A percentile compares a stretch with the other conserved stretches of the same genome.
These are phyloP conservation scores for Allium sativum DNA, from an alignment of 106 monocot genomes.

Conservation along the genomic window DNA sequence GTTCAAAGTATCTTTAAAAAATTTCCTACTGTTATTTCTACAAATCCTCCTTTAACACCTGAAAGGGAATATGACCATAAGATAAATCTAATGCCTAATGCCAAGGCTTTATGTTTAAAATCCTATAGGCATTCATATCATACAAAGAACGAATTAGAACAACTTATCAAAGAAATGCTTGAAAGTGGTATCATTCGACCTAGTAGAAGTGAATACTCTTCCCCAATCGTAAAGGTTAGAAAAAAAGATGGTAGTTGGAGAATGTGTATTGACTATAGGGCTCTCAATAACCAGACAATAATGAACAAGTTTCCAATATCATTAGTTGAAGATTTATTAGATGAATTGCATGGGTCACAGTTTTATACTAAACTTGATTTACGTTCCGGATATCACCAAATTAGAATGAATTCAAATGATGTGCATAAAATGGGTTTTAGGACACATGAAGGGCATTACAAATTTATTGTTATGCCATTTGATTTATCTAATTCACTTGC, in stretches of 20 bases:
- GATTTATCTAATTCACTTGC: constrained; percentile 1
- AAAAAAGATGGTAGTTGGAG: constrained; percentile 1
- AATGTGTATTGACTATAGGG: constrained; percentile 1
- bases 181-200: too few relatives aligned
- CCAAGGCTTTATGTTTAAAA: too few relatives aligned
- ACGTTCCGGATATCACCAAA: constrained; percentile 2
- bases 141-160: too few relatives aligned
- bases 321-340: background rate
- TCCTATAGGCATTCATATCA: too few relatives aligned
- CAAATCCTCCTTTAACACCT: too few relatives aligned
- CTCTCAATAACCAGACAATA: background rate
- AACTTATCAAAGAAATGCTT: too few relatives aligned
- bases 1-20: too few relatives aligned
- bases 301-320: constrained; percentile 4
- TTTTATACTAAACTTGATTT: background rate
- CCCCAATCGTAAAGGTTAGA: background rate
- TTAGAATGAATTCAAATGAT: background rate
- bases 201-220: background rate
- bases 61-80: too few relatives aligned
- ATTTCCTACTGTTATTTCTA: too few relatives aligned
- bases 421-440: background rate
- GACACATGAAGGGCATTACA: background rate
- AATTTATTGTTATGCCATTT: constrained; percentile 3
- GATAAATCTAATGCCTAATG: too few relatives aligned
- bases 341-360: background rate